phyloP scores from a whole-genome alignment of 805 yeast genomes.

The Candida piceae region DNA sequence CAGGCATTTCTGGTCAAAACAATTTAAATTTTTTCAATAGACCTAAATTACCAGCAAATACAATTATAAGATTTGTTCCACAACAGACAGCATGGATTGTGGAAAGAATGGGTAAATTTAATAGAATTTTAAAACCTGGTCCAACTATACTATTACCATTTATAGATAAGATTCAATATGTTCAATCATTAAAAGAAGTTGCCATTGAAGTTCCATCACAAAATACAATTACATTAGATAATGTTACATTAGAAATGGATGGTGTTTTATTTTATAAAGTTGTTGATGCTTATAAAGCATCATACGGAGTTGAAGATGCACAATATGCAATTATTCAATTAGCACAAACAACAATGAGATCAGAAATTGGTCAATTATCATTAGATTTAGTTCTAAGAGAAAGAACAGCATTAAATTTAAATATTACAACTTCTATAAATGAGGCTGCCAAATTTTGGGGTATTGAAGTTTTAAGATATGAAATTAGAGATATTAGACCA shows the following conservation, averaged over 20 bases:
- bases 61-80: conserved; percentile 74
- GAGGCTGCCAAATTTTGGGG: conserved; percentile 89
- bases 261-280: conserved; percentile 78
- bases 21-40: conserved; percentile 24
- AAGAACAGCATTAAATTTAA: conserved; percentile 64
- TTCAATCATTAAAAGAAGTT: conserved; percentile 74
- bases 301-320: conserved; percentile 85
- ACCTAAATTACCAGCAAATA: conserved; percentile 62
- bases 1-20: conserved; percentile 5
- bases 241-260: conserved; percentile 78
- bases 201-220: conserved; percentile 86
- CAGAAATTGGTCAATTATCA: conserved; percentile 80
- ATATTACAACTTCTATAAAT: conserved; percentile 73
- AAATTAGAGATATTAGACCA: conserved; percentile 84
- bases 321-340: conserved; percentile 80
- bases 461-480: conserved; percentile 75
- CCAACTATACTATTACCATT: conserved; percentile 68
- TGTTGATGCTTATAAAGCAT: conserved; percentile 77
- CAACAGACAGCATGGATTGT: conserved; percentile 91
- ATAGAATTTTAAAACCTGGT: conserved; percentile 67
- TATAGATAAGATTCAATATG: conserved; percentile 72
- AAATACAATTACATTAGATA: conserved; percentile 81
- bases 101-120: conserved; percentile 85
- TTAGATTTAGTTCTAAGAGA: conserved; percentile 75
- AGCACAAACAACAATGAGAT: conserved; percentile 88